Conservation (phyloP, 306 rosid species). For the Aeschynomene evenia region DNA sequence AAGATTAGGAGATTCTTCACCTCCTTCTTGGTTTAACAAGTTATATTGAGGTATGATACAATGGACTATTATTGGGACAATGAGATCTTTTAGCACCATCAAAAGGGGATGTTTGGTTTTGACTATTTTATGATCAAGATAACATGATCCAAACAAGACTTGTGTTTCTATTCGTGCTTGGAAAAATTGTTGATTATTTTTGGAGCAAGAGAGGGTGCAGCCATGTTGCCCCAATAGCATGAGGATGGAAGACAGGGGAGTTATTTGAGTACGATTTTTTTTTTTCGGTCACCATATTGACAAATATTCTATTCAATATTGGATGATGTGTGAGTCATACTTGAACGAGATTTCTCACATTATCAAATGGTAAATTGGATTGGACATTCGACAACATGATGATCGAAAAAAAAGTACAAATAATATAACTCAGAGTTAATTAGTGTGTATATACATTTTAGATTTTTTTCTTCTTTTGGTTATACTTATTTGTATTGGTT, state of each 20-base stretch:
- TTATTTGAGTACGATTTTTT: too few relatives aligned
- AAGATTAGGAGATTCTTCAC: slow-evolving; percentile 56
- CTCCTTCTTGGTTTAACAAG: slow-evolving; percentile 59
- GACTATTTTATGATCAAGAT: not conserved
- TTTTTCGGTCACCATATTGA: too few relatives aligned
- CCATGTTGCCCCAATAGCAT: not conserved
- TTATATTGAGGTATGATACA: slow-evolving; percentile 36
- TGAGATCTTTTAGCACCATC: slow-evolving; percentile 5
- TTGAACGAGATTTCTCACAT: too few relatives aligned
- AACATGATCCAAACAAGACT: not conserved
- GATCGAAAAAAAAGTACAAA: too few relatives aligned
- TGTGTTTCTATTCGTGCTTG: not conserved
- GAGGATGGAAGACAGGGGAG: not conserved
- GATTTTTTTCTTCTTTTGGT: slow-evolving; percentile 3
- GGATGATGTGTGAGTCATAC: too few relatives aligned
- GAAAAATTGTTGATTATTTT: slow-evolving; percentile 22
- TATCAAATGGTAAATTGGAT: too few relatives aligned
- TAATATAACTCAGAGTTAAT: too few relatives aligned
- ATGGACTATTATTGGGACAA: slow-evolving; percentile 1
- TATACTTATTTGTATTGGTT: not conserved
- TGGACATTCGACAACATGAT: too few relatives aligned
- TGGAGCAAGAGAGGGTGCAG: not conserved
- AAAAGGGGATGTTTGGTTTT: not conserved
- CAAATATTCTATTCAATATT: too few relatives aligned
- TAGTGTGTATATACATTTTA: slow-evolving; percentile 4